A percentile compares a stretch with the other conserved stretches of the same genome.
phyloP scores from a whole-genome alignment of 352 stramenopile genomes.

The Phytophthora pluvialis region DNA sequence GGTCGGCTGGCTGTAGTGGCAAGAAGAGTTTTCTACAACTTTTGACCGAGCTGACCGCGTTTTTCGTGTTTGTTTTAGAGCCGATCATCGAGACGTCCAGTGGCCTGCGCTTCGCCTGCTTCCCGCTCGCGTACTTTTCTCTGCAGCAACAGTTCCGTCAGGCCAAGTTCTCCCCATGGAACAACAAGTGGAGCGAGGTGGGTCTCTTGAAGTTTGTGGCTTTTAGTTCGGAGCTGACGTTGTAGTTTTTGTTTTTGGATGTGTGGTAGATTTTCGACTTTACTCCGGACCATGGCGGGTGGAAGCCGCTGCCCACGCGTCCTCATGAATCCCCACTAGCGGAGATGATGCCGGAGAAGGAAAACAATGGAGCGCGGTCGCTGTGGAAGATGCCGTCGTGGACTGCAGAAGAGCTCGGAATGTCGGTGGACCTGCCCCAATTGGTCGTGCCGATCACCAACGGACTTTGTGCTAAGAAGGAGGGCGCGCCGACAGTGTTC shows the following conservation, averaged over 20 bases:
- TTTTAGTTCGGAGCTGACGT: background rate
- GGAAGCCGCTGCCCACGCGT: constrained; percentile 44
- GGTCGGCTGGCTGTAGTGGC: background rate
- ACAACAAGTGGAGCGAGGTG: constrained; percentile 87
- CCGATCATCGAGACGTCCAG: constrained; percentile 76
- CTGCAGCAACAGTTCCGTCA: constrained; percentile 71
- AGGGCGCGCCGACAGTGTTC: constrained; percentile 33
- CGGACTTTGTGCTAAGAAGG: constrained; percentile 38
- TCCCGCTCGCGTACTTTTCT: constrained; percentile 71
- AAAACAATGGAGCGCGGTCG: constrained; percentile 35
- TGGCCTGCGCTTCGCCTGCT: constrained; percentile 67
- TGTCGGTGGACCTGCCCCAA: constrained; percentile 43
- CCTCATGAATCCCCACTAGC: constrained; percentile 47
- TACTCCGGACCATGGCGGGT: constrained; percentile 58
- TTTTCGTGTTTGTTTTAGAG: constrained; percentile 35
- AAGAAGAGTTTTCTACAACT: background rate
- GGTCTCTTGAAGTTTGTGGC: background rate
- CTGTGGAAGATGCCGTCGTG: constrained; percentile 60
- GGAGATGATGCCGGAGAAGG: constrained; percentile 28
- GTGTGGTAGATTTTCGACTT: constrained; percentile 74
- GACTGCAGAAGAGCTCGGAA: constrained; percentile 52
- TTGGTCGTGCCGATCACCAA: constrained; percentile 65
- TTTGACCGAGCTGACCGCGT: background rate
- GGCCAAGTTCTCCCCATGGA: constrained; percentile 78
- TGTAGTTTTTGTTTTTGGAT: background rate